A percentile compares a stretch with the other conserved stretches of the same genome.
phyloP scores from a whole-genome alignment of 768 basidiomycete species.

The Russula abietina region DNA sequence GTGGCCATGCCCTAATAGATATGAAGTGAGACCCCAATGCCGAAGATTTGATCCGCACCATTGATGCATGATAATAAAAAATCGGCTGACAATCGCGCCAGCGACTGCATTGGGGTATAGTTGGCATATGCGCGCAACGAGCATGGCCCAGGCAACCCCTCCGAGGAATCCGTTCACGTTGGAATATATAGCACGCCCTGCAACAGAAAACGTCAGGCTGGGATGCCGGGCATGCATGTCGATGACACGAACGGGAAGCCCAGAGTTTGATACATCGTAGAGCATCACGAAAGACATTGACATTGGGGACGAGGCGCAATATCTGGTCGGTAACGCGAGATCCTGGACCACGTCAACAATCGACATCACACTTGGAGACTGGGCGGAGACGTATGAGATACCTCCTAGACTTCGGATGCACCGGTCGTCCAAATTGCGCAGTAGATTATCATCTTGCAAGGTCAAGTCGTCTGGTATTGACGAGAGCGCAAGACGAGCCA shows the following conservation, averaged over 20 bases:
- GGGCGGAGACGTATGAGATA: constrained; percentile 27
- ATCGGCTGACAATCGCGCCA: constrained; percentile 92
- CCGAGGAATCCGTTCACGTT: constrained; percentile 98
- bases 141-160: constrained; percentile 97
- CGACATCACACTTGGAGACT: not conserved
- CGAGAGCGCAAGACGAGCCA: constrained; percentile 82
- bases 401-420: constrained; percentile 94
- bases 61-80: constrained; percentile 97
- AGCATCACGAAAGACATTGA: constrained; percentile 89
- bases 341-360: constrained; percentile 41
- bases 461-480: constrained; percentile 90
- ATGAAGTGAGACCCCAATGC: not conserved
- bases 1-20: constrained; percentile 86
- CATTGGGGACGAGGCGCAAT: constrained; percentile 88
- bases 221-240: not conserved
- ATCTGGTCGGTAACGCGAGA: constrained; percentile 96
- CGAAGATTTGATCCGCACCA: constrained; percentile 51
- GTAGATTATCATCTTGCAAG: constrained; percentile 82
- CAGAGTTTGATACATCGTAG: constrained; percentile 95
- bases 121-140: constrained; percentile 99
- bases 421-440: constrained; percentile 89
- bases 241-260: constrained; percentile 73
- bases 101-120: constrained; percentile 93
- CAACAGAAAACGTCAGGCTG: constrained; percentile 6
- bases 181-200: constrained; percentile 94